Evolutionary conservation across 352 stramenopile genomes (phyloP).

Genomic region (Phytophthora syringae): DNA sequence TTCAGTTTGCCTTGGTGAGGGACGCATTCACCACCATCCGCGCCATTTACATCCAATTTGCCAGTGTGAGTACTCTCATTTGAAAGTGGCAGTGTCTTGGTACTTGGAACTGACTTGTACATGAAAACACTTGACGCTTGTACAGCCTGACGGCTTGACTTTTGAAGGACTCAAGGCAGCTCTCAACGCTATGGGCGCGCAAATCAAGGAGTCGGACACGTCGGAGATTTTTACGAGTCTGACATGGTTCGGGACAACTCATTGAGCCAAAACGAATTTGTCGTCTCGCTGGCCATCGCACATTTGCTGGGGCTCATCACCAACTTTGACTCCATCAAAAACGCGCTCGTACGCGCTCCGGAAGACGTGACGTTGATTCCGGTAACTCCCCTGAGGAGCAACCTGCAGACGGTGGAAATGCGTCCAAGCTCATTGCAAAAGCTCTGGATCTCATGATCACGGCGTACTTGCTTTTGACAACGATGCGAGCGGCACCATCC

Average conservation of each 20-base stretch:
- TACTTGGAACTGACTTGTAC: slow-evolving; percentile 1
- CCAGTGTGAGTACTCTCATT: slow-evolving; percentile 44
- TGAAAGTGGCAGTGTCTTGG: neutral
- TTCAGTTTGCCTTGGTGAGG: slow-evolving; percentile 71
- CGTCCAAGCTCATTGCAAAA: slow-evolving; percentile 65
- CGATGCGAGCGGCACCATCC: slow-evolving; percentile 82
- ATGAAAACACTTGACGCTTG: neutral
- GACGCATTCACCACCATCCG: slow-evolving; percentile 74
- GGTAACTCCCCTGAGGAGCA: slow-evolving; percentile 33
- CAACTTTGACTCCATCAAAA: slow-evolving; percentile 64
- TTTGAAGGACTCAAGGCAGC: slow-evolving; percentile 73
- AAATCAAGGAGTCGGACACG: slow-evolving; percentile 76
- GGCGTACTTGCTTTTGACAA: slow-evolving; percentile 89
- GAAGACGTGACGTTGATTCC: slow-evolving; percentile 50
- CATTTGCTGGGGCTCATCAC: slow-evolving; percentile 85
- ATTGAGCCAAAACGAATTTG: slow-evolving; percentile 87
- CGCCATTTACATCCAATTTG: slow-evolving; percentile 70
- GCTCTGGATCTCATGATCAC: slow-evolving; percentile 85
- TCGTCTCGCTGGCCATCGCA: slow-evolving; percentile 84
- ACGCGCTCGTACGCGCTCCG: slow-evolving; percentile 35
- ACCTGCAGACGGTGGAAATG: slow-evolving; percentile 34
- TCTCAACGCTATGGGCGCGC: slow-evolving; percentile 59
- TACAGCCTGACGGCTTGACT: slow-evolving; percentile 56
- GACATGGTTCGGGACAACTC: slow-evolving; percentile 89
- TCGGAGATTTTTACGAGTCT: slow-evolving; percentile 87